A percentile compares a stretch with the other conserved stretches of the same genome.
Evolutionary conservation across 768 basidiomycete genomes (phyloP).

Genomic region (Psilocybe sp.): DNA sequence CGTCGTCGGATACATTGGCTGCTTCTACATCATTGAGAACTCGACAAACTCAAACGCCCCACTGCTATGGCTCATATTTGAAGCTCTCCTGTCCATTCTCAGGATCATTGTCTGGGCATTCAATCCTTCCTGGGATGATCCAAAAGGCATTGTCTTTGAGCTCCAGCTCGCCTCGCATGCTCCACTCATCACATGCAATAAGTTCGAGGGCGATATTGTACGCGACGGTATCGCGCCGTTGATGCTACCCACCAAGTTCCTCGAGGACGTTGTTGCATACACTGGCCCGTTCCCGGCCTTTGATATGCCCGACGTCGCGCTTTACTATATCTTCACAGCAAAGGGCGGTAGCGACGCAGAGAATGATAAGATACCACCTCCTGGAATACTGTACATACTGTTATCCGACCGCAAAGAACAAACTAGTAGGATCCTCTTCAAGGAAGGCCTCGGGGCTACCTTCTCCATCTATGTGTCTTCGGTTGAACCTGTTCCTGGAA

Average conservation of each 20-base stretch:
- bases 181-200: conserved; percentile 9
- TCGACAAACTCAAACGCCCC: background rate
- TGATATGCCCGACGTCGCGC: background rate
- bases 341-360: background rate
- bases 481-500: background rate
- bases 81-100: conserved; percentile 6
- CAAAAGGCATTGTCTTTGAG: conserved; percentile 4
- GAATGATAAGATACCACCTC: background rate
- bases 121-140: conserved; percentile 10
- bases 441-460: background rate
- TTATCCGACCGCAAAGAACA: conserved; percentile 9
- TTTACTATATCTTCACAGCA: conserved; percentile 8
- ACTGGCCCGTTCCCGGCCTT: conserved; percentile 6
- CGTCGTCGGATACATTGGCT: conserved; percentile 10
- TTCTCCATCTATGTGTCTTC: conserved; percentile 4
- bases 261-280: conserved; percentile 7
- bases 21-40: conserved; percentile 7
- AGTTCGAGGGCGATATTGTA: conserved; percentile 1
- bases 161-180: conserved; percentile 5
- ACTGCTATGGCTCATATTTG: conserved; percentile 10
- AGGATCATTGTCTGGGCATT: conserved; percentile 11
- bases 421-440: conserved; percentile 4
- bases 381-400: conserved; percentile 7
- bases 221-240: background rate
- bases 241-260: background rate